Conservation (phyloP, 2,329 filamentous ascomycete species). For the Juglanconis juglandina region DNA sequence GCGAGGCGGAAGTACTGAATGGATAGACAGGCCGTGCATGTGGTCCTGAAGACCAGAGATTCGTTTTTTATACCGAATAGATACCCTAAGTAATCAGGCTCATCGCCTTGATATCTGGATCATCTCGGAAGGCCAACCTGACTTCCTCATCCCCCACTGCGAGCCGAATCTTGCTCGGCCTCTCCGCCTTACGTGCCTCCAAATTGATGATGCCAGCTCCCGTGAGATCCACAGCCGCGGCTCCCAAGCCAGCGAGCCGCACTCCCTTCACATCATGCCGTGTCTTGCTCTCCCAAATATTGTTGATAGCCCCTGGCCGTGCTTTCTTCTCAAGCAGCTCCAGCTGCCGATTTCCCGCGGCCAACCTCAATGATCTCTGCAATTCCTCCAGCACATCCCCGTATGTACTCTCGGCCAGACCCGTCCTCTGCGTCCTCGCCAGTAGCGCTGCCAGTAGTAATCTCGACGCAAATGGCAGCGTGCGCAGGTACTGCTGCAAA, state of each 20-base stretch:
- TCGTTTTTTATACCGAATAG: not conserved
- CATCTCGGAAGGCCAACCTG: slow-evolving; percentile 80
- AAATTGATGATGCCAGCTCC: slow-evolving; percentile 85
- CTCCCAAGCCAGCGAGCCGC: slow-evolving; percentile 32
- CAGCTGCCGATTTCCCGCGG: slow-evolving; percentile 57
- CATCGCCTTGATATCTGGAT: slow-evolving; percentile 78
- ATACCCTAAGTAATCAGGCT: slow-evolving; percentile 39
- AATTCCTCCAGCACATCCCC: slow-evolving; percentile 89
- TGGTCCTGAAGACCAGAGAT: not conserved
- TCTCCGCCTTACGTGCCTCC: slow-evolving; percentile 75
- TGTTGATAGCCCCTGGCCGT: not conserved
- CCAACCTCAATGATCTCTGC: slow-evolving; percentile 62
- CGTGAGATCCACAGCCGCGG: slow-evolving; percentile 76
- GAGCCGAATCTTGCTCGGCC: slow-evolving; percentile 82
- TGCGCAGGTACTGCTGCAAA: slow-evolving; percentile 81
- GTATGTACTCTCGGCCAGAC: slow-evolving; percentile 80
- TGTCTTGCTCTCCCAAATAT: slow-evolving; percentile 13
- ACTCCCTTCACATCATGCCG: slow-evolving; percentile 15
- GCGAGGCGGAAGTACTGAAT: slow-evolving; percentile 69
- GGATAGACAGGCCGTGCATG: no score
- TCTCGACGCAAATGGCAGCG: slow-evolving; percentile 77
- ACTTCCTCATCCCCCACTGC: slow-evolving; percentile 90
- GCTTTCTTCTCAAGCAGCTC: slow-evolving; percentile 47
- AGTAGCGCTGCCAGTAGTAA: slow-evolving; percentile 81
- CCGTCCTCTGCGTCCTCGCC: slow-evolving; percentile 74